A percentile compares a stretch with the other conserved stretches of the same genome.
Conservation (phyloP, 345 rosid species). For the Gossypium arboreum region DNA sequence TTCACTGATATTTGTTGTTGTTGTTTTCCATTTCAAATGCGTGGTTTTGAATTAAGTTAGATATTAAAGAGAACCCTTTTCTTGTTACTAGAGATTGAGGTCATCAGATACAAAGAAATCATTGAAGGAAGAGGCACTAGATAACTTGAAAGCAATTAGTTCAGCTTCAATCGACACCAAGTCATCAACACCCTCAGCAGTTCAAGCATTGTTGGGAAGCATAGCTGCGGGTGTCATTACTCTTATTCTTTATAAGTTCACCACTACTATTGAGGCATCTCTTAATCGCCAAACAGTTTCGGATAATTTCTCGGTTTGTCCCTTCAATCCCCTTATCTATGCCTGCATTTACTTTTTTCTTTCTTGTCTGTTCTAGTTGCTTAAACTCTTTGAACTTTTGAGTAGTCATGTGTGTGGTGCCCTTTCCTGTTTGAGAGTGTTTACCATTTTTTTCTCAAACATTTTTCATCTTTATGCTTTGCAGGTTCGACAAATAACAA, state of each 20-base stretch:
- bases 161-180: slow-evolving; percentile 51
- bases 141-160: slow-evolving; percentile 56
- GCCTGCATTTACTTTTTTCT: neutral
- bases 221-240: slow-evolving; percentile 76
- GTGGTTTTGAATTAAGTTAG: neutral
- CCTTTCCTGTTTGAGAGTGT: neutral
- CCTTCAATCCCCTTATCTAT: neutral
- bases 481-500: slow-evolving; percentile 86
- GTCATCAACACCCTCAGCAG: slow-evolving; percentile 58
- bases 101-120: slow-evolving; percentile 66
- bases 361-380: slow-evolving; percentile 19
- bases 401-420: neutral
- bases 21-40: neutral
- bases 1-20: neutral
- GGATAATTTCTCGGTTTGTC: slow-evolving; percentile 13
- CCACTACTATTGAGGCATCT: slow-evolving; percentile 64
- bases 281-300: slow-evolving; percentile 72
- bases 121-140: slow-evolving; percentile 77
- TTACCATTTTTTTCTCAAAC: slow-evolving; percentile 11
- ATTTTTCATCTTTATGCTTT: slow-evolving; percentile 23
- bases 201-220: slow-evolving; percentile 77
- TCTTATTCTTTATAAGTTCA: slow-evolving; percentile 78
- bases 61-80: slow-evolving; percentile 14
- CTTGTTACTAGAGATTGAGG: slow-evolving; percentile 55
- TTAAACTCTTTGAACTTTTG: neutral